phyloP scores from a whole-genome alignment of 2,329 filamentous ascomycete genomes.

The Coccinonectria pachysandricola region DNA sequence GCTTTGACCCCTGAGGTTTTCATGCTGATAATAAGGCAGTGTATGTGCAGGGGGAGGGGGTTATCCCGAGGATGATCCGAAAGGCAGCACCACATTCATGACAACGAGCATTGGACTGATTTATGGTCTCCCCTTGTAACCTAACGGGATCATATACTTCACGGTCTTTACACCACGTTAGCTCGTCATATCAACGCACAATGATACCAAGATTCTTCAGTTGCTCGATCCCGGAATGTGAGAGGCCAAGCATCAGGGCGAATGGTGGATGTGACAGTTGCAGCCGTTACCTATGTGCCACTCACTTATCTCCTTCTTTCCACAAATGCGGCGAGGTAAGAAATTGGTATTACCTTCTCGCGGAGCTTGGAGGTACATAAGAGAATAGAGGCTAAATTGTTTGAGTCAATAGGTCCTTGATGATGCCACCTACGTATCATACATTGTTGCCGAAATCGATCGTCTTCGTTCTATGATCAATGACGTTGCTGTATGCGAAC shows the following conservation, averaged over 20 bases:
- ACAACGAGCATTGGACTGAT: too few species aligned
- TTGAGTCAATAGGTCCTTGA: slow-evolving; percentile 16
- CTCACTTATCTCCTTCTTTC: slow-evolving; percentile 1
- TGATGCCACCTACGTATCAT: slow-evolving; percentile 3
- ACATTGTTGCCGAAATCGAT: slow-evolving; percentile 5
- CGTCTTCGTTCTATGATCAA: slow-evolving; percentile 8
- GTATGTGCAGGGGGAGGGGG: too few species aligned
- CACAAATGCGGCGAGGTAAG: slow-evolving; percentile 2
- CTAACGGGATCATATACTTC: too few species aligned
- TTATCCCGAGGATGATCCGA: too few species aligned
- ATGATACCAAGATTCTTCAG: slow-evolving; percentile 4
- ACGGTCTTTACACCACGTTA: too few species aligned
- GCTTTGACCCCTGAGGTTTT: too few species aligned
- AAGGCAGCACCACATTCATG: too few species aligned
- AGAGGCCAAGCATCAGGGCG: slow-evolving; percentile 3
- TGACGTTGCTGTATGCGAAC: slow-evolving; percentile 8
- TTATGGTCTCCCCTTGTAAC: too few species aligned
- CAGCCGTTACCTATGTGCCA: slow-evolving; percentile 3
- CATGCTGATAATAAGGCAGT: too few species aligned
- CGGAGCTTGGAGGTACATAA: background rate
- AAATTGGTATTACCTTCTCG: slow-evolving; percentile 1
- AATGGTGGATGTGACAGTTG: slow-evolving; percentile 6
- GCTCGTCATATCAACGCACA: background rate
- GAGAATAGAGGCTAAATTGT: too few species aligned
- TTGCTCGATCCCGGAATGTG: slow-evolving; percentile 4